Base-by-base conservation (phyloP, 257 asterid species). In the Solanum bulbocastanum region DNA sequence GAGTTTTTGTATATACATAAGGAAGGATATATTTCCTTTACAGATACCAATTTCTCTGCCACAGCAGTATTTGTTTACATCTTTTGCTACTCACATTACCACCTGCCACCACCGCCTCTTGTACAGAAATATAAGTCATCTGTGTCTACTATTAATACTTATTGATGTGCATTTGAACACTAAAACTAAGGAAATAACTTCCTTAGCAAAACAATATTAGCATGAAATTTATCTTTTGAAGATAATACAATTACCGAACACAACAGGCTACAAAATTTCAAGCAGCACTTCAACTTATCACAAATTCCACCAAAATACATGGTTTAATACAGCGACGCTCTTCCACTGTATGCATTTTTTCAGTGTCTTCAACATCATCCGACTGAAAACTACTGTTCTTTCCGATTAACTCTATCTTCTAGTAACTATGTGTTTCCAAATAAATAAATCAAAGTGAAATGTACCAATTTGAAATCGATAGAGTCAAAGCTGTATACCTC, bases 401-500 rank as follows among this genome's bases (percentile, higher is more conserved):
- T 30, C 69, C 20, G 30, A 82, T 42, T 79, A 78, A 15, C 12
- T 42, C 4, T 42, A 1, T 46, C 68, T 81, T 15, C 40, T 81
- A 81, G n/a, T 49, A 82, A 82, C 42, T 82, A 49, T 10, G 7
- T 25, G 25, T 32, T 82, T 20, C 42, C 69, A 32, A 81, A 82
- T 49, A 32, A 49, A 14, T 2, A 82, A 3, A 2, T 30, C 25
- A 33, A 18, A 82, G 5, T 16, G 3, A 30, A 27, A 82, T 18
- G 7, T 32, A 49, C 18, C 20, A 82, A 82, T 49, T 49, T 10
- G 4, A 49, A 49, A 66, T 10, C 2, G 20, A 82, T 49, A 10
- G 4, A 82, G 10, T 20, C 44, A 30, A 49, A 82, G 44, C 20
- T 82, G 27, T 49, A 8, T 91, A 96, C 99, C 99, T 95, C 96